These are phyloP conservation scores for Botrytis aclada DNA, from an alignment of 2,329 filamentous ascomycete species.

Conservation along the genomic window DNA sequence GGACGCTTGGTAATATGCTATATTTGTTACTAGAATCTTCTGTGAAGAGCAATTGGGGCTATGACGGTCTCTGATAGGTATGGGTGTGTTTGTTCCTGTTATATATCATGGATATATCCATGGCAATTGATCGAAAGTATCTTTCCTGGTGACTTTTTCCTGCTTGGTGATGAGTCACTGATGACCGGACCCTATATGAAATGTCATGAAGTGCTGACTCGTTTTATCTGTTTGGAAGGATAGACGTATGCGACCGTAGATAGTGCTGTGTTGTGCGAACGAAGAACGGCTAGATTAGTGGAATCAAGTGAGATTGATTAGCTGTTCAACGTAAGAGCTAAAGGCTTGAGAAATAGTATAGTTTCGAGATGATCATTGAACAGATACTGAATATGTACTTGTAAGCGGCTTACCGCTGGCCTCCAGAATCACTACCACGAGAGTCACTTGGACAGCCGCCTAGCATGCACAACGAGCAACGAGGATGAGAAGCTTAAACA, in stretches of 20 bases:
- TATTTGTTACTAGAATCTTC: background rate
- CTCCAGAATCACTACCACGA: background rate
- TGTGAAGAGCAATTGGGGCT: background rate
- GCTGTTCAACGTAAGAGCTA: background rate
- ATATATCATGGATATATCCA: background rate
- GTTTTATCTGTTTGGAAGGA: too few relatives aligned
- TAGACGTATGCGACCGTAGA: background rate
- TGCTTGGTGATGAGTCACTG: too few relatives aligned
- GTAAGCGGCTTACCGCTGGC: background rate
- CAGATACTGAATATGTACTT: background rate
- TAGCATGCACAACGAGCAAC: background rate
- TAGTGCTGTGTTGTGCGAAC: background rate
- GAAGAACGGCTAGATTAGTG: background rate
- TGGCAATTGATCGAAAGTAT: background rate
- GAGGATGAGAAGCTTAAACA: background rate
- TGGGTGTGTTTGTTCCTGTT: background rate
- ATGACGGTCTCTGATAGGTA: background rate
- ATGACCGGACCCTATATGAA: background rate
- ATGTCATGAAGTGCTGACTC: background rate
- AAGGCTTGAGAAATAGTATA: background rate
- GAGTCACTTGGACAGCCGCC: background rate
- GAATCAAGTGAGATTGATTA: background rate
- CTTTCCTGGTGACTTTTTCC: background rate
- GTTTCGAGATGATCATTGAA: background rate
- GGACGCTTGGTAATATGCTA: background rate